Percentiles rank a stretch among this genome's conserved stretches.
phyloP scores from a whole-genome alignment of 2,329 filamentous ascomycete species.

The Pseudogymnoascus sp. region DNA sequence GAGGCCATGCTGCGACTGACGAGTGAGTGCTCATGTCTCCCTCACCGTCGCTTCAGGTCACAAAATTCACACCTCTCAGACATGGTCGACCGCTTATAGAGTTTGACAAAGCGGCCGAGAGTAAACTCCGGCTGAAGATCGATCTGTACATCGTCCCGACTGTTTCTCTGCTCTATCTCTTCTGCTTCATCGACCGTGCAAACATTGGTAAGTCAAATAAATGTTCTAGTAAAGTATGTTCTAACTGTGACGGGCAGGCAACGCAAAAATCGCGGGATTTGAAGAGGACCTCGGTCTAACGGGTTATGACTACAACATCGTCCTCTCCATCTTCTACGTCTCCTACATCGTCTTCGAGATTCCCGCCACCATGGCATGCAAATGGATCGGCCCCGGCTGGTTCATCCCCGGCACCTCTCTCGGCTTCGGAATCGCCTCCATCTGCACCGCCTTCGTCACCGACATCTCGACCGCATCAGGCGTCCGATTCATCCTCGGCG shows the following conservation, averaged over 20 bases:
- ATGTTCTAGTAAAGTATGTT: neutral
- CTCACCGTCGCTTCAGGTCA: neutral
- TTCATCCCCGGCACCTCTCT: conserved; percentile 56
- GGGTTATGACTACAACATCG: conserved; percentile 59
- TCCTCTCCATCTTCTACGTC: conserved; percentile 63
- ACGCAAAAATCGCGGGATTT: conserved; percentile 57
- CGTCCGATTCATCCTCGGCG: conserved; percentile 57
- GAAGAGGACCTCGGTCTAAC: conserved; percentile 50
- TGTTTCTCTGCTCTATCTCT: conserved; percentile 57
- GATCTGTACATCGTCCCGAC: conserved; percentile 58
- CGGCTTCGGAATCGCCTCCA: conserved; percentile 53
- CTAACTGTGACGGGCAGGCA: no score
- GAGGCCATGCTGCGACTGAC: conserved; percentile 25
- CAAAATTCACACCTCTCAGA: conserved; percentile 24
- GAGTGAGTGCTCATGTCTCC: conserved; percentile 16
- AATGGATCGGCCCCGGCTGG: conserved; percentile 63
- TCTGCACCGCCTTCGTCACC: conserved; percentile 57
- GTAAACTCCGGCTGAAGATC: conserved; percentile 52
- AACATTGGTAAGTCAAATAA: conserved; percentile 69
- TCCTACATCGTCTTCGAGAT: conserved; percentile 67
- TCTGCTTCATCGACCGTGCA: conserved; percentile 67
- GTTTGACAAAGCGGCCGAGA: conserved; percentile 50
- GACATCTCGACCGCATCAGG: conserved; percentile 43
- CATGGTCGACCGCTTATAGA: conserved; percentile 42
- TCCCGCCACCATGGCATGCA: conserved; percentile 59